These are phyloP conservation scores for Coffea canephora DNA, from an alignment of 257 asterid genomes.

Conservation along the genomic window DNA sequence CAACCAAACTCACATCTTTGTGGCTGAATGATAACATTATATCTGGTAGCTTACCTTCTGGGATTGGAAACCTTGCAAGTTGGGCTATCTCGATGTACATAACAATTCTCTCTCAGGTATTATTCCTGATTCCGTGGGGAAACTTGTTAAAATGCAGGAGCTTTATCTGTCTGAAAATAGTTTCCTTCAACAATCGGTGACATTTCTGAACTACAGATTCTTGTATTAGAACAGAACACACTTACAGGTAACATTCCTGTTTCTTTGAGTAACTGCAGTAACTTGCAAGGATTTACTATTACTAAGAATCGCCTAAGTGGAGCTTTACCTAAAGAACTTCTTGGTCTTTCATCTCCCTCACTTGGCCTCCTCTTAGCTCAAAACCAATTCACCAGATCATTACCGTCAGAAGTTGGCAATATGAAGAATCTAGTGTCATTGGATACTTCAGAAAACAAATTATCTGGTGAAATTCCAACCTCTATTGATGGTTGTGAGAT, in stretches of 20 bases:
- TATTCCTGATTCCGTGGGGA: conserved; percentile 34
- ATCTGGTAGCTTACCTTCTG: conserved; percentile 28
- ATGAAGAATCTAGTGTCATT: conserved; percentile 13
- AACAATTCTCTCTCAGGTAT: conserved; percentile 19
- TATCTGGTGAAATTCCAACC: conserved; percentile 33
- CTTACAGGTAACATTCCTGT: conserved; percentile 33
- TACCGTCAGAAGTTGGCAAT: conserved; percentile 29
- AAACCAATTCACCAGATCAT: conserved; percentile 28
- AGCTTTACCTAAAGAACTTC: conserved; percentile 13
- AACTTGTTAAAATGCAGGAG: conserved; percentile 16
- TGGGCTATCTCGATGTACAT: conserved; percentile 20
- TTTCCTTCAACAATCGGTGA: conserved; percentile 34
- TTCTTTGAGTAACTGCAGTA: conserved; percentile 22
- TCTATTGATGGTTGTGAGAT: conserved; percentile 26
- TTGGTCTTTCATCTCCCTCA: conserved; percentile 23
- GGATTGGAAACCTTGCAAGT: conserved; percentile 26
- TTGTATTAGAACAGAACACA: conserved; percentile 21
- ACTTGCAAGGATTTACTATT: not conserved
- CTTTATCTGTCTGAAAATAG: conserved; percentile 19
- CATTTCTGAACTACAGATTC: conserved; percentile 20
- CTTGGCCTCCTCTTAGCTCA: conserved; percentile 3
- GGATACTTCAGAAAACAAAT: conserved; percentile 24
- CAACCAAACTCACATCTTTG: conserved; percentile 21
- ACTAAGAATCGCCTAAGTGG: conserved; percentile 13
- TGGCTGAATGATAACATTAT: conserved; percentile 28